Evolutionary conservation across 1,139 yeast species (phyloP), one percentile per base, ranked within the genome.

Genomic region (Diutina sp.): DNA sequence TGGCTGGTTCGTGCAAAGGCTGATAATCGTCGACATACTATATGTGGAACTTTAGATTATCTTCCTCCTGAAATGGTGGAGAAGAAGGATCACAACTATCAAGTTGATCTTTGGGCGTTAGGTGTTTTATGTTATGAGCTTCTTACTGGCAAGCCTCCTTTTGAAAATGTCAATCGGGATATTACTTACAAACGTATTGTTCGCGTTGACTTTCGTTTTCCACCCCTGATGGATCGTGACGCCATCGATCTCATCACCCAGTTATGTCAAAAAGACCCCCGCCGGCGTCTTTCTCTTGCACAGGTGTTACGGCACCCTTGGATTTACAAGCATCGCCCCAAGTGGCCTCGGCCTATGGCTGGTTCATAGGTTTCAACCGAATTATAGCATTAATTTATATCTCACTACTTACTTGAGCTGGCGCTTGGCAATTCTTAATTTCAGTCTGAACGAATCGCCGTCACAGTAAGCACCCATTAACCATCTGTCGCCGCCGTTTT

Each of bases 1-100:
- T 93, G 98, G 98, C 87, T 96, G 58, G 95, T 91, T 0, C 66
- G 67, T 41, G 59, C 61, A n/a, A 60, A 60, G 35, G 61, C 25
- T 16, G n/a, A 32, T 16, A n/a, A 16, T 18, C 53, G 53, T 16
- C 73, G 98, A 63, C 77, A 83, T 21, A 93, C 99, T 0, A 81
- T 93, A 72, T 93, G 99, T 69, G 99, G 99, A 0, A 93, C 99
- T 0, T 74, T 93, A 48, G 99, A 93, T 68, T 93, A 93, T 65
- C 71, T 93, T 18, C 95, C 99, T 0, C 99, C 99, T 3, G 99
- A 93, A 71, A 87, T 93, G 89, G 89, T 93, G 14, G 95, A 87
- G 62, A 84, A 88, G 2, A 82, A 81, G 63, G 87, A 84, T 45
- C 96, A 93, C 65, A 95, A 88, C 64, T 78, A 77, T 58, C 75